Base-by-base conservation (phyloP, 2,329 filamentous ascomycete genomes). In the Diaporthe ilicicola region DNA sequence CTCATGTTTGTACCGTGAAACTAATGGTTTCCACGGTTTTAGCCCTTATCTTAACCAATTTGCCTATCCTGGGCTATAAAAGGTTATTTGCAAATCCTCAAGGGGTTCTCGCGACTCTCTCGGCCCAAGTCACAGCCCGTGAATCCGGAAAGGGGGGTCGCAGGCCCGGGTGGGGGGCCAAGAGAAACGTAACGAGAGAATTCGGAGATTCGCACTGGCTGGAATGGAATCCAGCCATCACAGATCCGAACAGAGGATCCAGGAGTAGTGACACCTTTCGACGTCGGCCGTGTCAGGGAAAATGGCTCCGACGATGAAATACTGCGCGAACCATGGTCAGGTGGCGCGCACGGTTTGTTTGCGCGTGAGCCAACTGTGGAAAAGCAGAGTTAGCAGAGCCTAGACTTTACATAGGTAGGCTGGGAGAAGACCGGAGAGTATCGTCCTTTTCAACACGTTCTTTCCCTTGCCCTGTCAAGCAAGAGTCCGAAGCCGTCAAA, bases 171-270 rank as follows among this genome's bases (percentile, higher is more conserved):
- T n/a, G 19, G 59, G 29, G 42, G 59, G 59, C 42, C 44, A 64
- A 64, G 59, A n/a, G 46, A 64, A 27, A 64, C 59, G 59, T 64
- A 64, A 64, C 59, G n/a, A 37, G 59, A 64, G 50, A n/a, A n/a
- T n/a, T 27, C 59, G 59, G 27, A 50, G 59, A 64, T 24, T n/a
- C n/a, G n/a, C n/a, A n/a, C n/a, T n/a, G n/a, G n/a, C n/a, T n/a
- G n/a, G n/a, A n/a, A n/a, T n/a, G n/a, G n/a, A n/a, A n/a, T n/a
- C n/a, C 19, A 29, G 59, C 2, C 59, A 19, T 50, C n/a, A 27
- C 29, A 64, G 24, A 24, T n/a, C 59, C 59, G n/a, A 22, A 34
- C 29, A 34, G 12, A 64, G 59, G 56, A 34, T 48, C 27, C 56
- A 48, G 39, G 42, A 64, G 39, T 32, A 50, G 42, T 50, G 32